Evolutionary conservation across 176 grass and related monocot species (phyloP), one percentile per base, ranked within the genome.

Genomic region (Cenchrus purpureus): DNA sequence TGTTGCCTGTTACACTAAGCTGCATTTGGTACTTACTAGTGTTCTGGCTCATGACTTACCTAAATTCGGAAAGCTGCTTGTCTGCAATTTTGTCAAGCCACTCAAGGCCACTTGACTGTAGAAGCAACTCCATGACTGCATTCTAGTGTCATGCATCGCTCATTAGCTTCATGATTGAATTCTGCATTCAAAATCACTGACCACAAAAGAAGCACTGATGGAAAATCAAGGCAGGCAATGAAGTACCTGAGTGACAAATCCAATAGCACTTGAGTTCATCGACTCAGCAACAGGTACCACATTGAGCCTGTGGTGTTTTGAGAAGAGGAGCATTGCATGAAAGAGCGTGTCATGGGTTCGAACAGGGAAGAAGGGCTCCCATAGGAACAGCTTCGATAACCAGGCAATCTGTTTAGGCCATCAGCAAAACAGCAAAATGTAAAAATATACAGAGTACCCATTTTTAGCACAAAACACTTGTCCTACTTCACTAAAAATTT

Each of bases 331-430:
- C 81, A 91, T 83, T 20, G 78, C 76, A 12, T 94, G 92, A 75
- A 94, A 94, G 22, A 94, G 84, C 4, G 81, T 82, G 10, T 89
- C 87, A 10, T 82, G 44, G 16, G n/a, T 67, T 25, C 85, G 84
- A 68, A 85, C 85, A 37, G 89, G 92, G 88, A 94, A 94, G 87
- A 94, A 94, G n/a, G 81, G 84, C 62, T 94, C 87, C 89, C 37
- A 87, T 19, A 91, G 74, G 83, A 71, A 91, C 46, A 58, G 17
- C 77, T 91, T 94, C 1, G 89, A 84, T 71, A 94, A 43, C 83
- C 79, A 90, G 31, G 67, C 78, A 31, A 94, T 87, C 92, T 94
- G 84, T 83, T 67, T 3, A 11, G 17, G 74, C 58, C 67, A 81
- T 76, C 82, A 73, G 17, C 57, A 62, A 17, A 75, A 17, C 12